Evolutionary conservation across 352 stramenopile species (phyloP), one percentile per base, ranked within the genome.

Genomic region (Pythium phragmiticola): DNA sequence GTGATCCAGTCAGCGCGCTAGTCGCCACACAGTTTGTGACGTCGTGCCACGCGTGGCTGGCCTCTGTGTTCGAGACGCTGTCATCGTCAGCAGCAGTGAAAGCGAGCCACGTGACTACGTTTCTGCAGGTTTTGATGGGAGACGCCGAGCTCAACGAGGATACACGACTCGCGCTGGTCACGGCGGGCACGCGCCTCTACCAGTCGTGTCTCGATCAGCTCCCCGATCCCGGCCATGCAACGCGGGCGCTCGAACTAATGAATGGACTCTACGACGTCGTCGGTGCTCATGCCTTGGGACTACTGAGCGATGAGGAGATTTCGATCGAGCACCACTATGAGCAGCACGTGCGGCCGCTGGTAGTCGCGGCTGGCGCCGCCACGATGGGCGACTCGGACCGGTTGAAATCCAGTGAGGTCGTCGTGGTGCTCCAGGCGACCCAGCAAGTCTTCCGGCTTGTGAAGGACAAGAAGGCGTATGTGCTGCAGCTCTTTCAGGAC

Each of bases 401-500:
- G 3, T 16, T 60, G 34, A 41, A 39, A 7, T 48, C 63, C 2
- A 52, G 47, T 9, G 48, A 39, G 7, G 43, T 57, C 11, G 41
- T 50, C 3, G 46, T 63, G 1, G 61, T 76, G 14, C 65, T 92
- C 9, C 60, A 72, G 30, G 65, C 82, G 8, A 72, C 68, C 28
- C 76, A 75, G 13, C 74, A 76, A 33, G 89, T 90, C 62, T 85
- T 89, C 45, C 34, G 78, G 16, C 63, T 72, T 50, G 73, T 75
- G 8, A 34, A 60, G 2, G 78, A 89, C 51, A 92, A 92, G 63
- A 89, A 87, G 47, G 51, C 70, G 17, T 90, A 90, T 59, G 54
- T 92, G 51, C 59, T 89, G 47, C 72, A 88, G 34, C 64, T 92
- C 30, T 89, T 92, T 58, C 72, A 84, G 50, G 80, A 90, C 51